Base-by-base conservation (phyloP, 2,329 filamentous ascomycete genomes). In the Fusarium domesticum region DNA sequence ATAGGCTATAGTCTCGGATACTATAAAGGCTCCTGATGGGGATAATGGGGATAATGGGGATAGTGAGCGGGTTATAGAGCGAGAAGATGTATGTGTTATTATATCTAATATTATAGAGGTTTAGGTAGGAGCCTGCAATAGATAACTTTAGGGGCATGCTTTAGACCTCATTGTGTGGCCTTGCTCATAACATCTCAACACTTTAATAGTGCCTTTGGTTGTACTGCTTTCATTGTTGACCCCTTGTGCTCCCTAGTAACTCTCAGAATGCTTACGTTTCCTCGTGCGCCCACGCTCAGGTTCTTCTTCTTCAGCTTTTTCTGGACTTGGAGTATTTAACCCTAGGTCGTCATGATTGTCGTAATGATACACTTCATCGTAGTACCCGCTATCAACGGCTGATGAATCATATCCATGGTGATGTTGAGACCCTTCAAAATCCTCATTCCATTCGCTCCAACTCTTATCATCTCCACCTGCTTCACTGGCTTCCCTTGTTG, bases 81-180 rank as follows among this genome's bases (percentile, higher is more conserved):
- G 23, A 16, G n/a, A 35, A n/a, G 18, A 10, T 40, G 18, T 41
- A 28, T 45, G 25, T 34, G 19, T 45, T 31, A 28, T 33, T 33
- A 23, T 39, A 35, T 35, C 11, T 19, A 19, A 28, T 15, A 6
- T 36, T 16, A 16, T 36, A 7, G 23, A 42, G 33, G 36, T n/a
- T 30, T 20, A 11, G 23, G 36, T n/a, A 31, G 30, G 30, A 19
- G 19, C 19, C 15, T 42, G 25, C 15, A 37, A 39, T 14, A 48
- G n/a, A 12, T 46, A 48, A 6, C 40, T 37, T 37, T 42, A 39
- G 34, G 47, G 47, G 35, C 42, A 55, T 37, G 31, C 25, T 28
- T 39, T 45, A 10, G 52, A 55, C 10, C 11, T 37, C 17, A 31
- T 36, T 31, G 3, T 35, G 16, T 36, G 7, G 23, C 39, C 17